phyloP scores from a whole-genome alignment of 2,329 filamentous ascomycete genomes.

The Xylariaceae sp. region DNA sequence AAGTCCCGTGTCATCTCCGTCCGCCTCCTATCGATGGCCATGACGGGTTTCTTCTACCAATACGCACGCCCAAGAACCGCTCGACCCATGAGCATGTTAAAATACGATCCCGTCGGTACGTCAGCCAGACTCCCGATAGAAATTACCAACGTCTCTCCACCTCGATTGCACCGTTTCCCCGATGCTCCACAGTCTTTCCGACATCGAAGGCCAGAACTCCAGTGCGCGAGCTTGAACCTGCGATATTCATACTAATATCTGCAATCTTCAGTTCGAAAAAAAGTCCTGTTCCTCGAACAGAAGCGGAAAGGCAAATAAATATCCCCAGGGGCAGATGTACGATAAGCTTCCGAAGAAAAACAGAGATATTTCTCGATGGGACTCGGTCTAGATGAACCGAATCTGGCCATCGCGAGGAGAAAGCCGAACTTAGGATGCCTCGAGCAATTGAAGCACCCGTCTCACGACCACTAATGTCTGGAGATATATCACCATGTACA shows the following conservation, averaged over 20 bases:
- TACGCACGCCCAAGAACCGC: slow-evolving; percentile 77
- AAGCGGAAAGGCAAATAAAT: slow-evolving; percentile 68
- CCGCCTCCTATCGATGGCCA: slow-evolving; percentile 94
- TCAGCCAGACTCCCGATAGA: background rate
- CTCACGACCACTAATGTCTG: too few relatives aligned
- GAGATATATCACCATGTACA: too few relatives aligned
- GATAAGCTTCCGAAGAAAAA: slow-evolving; percentile 7
- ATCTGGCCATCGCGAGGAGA: too few relatives aligned
- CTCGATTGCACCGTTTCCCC: too few relatives aligned
- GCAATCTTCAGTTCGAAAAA: slow-evolving; percentile 68
- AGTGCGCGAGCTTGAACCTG: too few relatives aligned
- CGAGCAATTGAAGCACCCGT: too few relatives aligned
- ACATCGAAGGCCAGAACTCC: too few relatives aligned
- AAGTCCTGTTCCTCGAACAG: slow-evolving; percentile 92
- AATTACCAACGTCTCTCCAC: too few relatives aligned
- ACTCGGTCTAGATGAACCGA: too few relatives aligned
- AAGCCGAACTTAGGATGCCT: too few relatives aligned
- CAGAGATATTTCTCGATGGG: too few relatives aligned
- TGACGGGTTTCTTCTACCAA: slow-evolving; percentile 97
- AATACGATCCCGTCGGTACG: slow-evolving; percentile 95
- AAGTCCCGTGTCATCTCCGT: slow-evolving; percentile 93
- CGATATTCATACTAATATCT: background rate
- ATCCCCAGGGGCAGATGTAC: slow-evolving; percentile 3
- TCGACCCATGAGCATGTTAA: slow-evolving; percentile 90
- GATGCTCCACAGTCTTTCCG: too few relatives aligned